Base-by-base conservation (phyloP, 768 basidiomycete genomes). In the Tylopilus intermedius region DNA sequence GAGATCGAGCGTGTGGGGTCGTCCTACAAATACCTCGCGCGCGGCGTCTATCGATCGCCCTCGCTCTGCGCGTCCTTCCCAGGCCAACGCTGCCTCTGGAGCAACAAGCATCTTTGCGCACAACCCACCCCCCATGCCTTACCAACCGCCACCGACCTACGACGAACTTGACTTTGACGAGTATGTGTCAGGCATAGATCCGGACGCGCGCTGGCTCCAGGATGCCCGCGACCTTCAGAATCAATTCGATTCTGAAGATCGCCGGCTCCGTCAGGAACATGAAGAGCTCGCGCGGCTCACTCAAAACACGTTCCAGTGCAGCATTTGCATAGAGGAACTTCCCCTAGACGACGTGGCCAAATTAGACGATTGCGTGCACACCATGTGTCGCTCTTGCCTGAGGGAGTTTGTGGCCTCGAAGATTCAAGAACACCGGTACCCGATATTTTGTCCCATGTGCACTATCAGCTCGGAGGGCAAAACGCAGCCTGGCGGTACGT, bases 371-470 rank as follows among this genome's bases (percentile, higher is more conserved):
- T 87, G 84, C 56, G 56, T 57, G 10, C 84, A 87, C 59, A 55
- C 54, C 14, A 78, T 79, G 61, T 87, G 86, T 64, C 70, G 79
- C 46, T 61, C 67, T 2, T 87, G 86, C 59, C 55, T 84, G 45
- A 68, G 62, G 49, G 56, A 54, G 4, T 76, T 79, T 47, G 67
- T 78, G 11, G 58, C 58, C 29, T 68, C 74, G 5, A 78, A 77
- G 64, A 70, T 86, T 18, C 68, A 71, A 14, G 79, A 81, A 35
- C 74, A 74, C 48, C 74, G 74, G 9, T 85, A 76, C 45, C 85
- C 85, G 4, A 78, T 87, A 29, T 60, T 77, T 11, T 87, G 85
- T 63, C 86, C 85, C 1, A 58, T 76, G 30, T 88, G 86, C 54
- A 65, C 70, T 6, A 39, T 48, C 13, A 63, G 70, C 14, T 61